A percentile compares a stretch with the other conserved stretches of the same genome.
Conservation (phyloP, 2,329 filamentous ascomycete genomes). For the Alternaria infectoria region DNA sequence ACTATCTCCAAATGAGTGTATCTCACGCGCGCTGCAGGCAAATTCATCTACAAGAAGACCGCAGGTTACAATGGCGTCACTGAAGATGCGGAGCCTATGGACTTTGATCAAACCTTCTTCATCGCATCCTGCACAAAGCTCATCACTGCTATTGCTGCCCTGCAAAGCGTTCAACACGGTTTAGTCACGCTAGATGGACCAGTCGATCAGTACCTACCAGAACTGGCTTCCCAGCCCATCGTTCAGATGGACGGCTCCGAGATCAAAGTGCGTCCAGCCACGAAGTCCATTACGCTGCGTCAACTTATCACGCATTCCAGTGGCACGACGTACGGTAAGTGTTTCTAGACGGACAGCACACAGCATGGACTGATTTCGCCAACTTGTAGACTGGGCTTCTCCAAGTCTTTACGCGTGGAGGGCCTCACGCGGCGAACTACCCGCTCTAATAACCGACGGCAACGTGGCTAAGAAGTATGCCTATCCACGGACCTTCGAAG, state of each 20-base stretch:
- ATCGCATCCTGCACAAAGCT: slow-evolving; percentile 43
- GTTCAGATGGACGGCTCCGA: not conserved
- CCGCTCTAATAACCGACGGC: slow-evolving; percentile 7
- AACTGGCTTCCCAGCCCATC: slow-evolving; percentile 27
- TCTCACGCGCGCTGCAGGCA: slow-evolving; percentile 26
- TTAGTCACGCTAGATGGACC: slow-evolving; percentile 36
- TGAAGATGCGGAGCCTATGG: slow-evolving; percentile 56
- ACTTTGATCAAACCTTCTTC: slow-evolving; percentile 60
- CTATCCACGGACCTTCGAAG: slow-evolving; percentile 29
- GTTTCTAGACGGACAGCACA: not conserved
- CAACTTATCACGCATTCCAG: slow-evolving; percentile 59
- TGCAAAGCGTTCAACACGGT: slow-evolving; percentile 39
- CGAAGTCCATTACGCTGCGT: slow-evolving; percentile 27
- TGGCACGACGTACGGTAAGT: slow-evolving; percentile 50
- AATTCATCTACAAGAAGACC: slow-evolving; percentile 48
- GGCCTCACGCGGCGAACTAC: slow-evolving; percentile 32
- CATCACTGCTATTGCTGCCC: slow-evolving; percentile 35
- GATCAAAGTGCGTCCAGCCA: slow-evolving; percentile 16
- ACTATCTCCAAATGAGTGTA: slow-evolving; percentile 13
- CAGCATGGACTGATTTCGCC: not conserved
- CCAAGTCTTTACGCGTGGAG: slow-evolving; percentile 54
- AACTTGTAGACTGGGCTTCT: slow-evolving; percentile 44
- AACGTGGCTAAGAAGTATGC: slow-evolving; percentile 43
- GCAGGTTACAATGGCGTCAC: slow-evolving; percentile 44
- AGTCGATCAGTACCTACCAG: slow-evolving; percentile 28